Base-by-base conservation (phyloP, 2,329 filamentous ascomycete species). In the Pseudocercospora musae region DNA sequence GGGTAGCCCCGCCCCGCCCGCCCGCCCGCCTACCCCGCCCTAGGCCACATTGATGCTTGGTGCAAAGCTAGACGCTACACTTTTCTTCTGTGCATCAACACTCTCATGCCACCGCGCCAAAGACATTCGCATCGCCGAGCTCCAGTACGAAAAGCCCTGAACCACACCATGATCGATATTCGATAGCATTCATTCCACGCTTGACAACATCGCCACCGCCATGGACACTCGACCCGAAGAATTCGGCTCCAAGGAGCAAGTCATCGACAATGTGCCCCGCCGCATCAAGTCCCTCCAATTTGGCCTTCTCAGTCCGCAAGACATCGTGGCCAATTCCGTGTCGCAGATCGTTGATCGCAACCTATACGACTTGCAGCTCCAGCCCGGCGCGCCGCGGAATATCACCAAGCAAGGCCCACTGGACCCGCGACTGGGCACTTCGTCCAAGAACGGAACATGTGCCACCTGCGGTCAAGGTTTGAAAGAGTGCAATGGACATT, bases 251-350 rank as follows among this genome's bases (percentile, higher is more conserved):
- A 97, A 97, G 83, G 87, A 92, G 81, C 92, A 96, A 84, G 89
- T 97, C 75, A 85, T 92, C 58, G 92, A 97, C 78, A 88, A 88
- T 75, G 84, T 91, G 60, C 94, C 94, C 33, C 96, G 96, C 81
- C 89, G 91, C 73, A 96, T 97, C 81, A 92, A 89, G 76, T 89
- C 92, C 74, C 85, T 98, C 76, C 93, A 96, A 75, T 98, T 98
- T 78, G 94, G 94, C 73, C 91, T 98, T 66, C 87, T 96, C 88
- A 93, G 80, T 70, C 85, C 72, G 59, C 90, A 96, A 75, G 92
- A 98, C 73, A 96, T 98, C 69, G 90, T 96, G 70, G 96, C 94
- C 74, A 95, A 99, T 78, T 92, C 90, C 66, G 92, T 97, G 61
- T 85, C 98, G 68, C 92, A 97, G 78, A 89, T 99, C 62, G 96